Base-by-base conservation (phyloP, 2,329 filamentous ascomycete genomes). In the Chrysoporthe austroafricana region DNA sequence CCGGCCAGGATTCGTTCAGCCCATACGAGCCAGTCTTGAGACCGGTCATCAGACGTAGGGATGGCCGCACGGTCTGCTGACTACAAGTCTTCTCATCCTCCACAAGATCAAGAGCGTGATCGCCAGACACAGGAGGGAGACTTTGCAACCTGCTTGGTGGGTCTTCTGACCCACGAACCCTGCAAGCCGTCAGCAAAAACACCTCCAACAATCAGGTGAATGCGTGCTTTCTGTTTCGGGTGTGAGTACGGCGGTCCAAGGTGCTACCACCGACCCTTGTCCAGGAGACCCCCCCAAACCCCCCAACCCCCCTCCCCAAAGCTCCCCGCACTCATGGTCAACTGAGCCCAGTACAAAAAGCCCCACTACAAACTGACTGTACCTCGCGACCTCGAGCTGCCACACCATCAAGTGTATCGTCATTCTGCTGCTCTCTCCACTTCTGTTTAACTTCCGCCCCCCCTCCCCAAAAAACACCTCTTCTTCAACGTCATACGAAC, bases 371-470 rank as follows among this genome's bases (percentile, higher is more conserved):
- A n/a, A 9, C 54, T 57, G 34, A n/a, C 54, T 36, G 32, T 57
- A 57, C 16, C 16, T 8, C 16, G 54, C 54, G 32, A 18, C 34
- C 32, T 3, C 13, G 6, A 34, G 60, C 60, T 62, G 39, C 58
- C 58, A 21, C 59, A 48, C 59, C 43, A 26, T 44, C 59, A 44
- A 18, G 42, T 16, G 21, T 43, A 44, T 34, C 60, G 32, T 62
- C 60, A 46, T 62, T 62, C 42, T 46, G 26, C 43, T 46, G 21
- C 50, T 54, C 59, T 46, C 42, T 62, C 59, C 42, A 50, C 46
- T 21, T 32, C 48, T 32, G 2, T 63, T 63, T 50, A 26, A 56
- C 50, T 21, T n/a, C 42, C 54, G 26, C 42, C 39, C 32, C 62
- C 34, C 56, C 18, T 54, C 32, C 26, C 26, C 26, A 26, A 26